Evolutionary conservation across 208 protist species (phyloP), one percentile per base, ranked within the genome.

Genomic region (Acanthamoeba castellanii): DNA sequence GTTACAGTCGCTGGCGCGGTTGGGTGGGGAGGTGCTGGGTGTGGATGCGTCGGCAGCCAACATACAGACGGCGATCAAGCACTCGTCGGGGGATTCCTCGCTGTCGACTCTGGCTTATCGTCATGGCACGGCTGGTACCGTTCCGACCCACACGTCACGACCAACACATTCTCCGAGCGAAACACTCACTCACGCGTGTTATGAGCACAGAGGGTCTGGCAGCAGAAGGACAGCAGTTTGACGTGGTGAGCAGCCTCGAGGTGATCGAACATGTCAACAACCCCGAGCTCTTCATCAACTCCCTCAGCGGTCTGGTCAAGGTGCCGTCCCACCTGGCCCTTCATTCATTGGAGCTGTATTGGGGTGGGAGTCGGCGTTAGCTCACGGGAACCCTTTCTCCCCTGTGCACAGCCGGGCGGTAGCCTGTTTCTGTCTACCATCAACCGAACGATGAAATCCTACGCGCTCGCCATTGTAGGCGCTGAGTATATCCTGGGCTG

Each of bases 261-360:
- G 98, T 99, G 42, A 97, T 99, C 81, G 98, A 99, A 95, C 98
- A 99, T 94, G 98, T 99, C 34, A 96, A 97, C 27, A 97, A 99
- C 95, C 97, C 98, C 25, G 95, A 97, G 22, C 93, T 72, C 8
- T 99, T 99, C 95, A n/a, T 99, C 37, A 68, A 97, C 25, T 96
- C 97, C 30, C 96, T 98, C 4, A 98, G 97, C 84, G 90, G 96
- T n/a, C 95, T 98, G 27, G 97, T 98, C 27, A 98, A 98, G 84
- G 94, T 95, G 68, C 30, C 14, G 20, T 42, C 34, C 6, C 85
- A 22, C 11, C 68, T 30, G 18, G 68, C 13, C 30, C 22, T 25
- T 76, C 13, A 1, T 13, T 76, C 68, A n/a, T 16, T 13, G 13
- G 13, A 37, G 5, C 68, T 18, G 68, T 76, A 3, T 68, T 68